A percentile compares a stretch with the other conserved stretches of the same genome.
phyloP scores from a whole-genome alignment of 441 rosid species.

The Adansonia madagascariensis region DNA sequence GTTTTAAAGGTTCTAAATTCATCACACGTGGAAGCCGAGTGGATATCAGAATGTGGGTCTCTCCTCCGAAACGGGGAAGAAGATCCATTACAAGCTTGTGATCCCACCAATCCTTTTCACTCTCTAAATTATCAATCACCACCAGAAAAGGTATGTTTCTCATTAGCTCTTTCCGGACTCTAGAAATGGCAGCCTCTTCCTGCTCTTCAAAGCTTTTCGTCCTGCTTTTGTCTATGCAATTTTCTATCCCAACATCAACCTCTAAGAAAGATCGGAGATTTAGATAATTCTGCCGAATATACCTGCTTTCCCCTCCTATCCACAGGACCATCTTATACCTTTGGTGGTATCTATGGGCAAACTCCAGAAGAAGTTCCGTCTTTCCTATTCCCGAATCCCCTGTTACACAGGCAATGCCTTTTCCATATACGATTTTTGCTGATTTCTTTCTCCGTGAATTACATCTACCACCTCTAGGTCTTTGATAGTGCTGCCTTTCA shows the following conservation, averaged over 20 bases:
- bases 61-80: slow-evolving; percentile 94
- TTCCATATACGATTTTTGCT: slow-evolving; percentile 66
- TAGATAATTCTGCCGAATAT: slow-evolving; percentile 81
- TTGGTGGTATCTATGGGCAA: slow-evolving; percentile 78
- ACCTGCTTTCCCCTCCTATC: slow-evolving; percentile 91
- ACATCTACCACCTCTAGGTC: slow-evolving; percentile 45
- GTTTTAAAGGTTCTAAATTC: slow-evolving; percentile 86
- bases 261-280: slow-evolving; percentile 80
- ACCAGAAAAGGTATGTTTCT: slow-evolving; percentile 89
- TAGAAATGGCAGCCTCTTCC: slow-evolving; percentile 75
- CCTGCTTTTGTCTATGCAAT: slow-evolving; percentile 56
- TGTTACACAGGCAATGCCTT: slow-evolving; percentile 84
- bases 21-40: slow-evolving; percentile 69
- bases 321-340: slow-evolving; percentile 93
- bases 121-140: slow-evolving; percentile 87
- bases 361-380: slow-evolving; percentile 93
- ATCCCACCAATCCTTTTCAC: slow-evolving; percentile 99
- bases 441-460: slow-evolving; percentile 67
- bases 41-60: slow-evolving; percentile 82
- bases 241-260: slow-evolving; percentile 78
- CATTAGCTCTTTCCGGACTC: slow-evolving; percentile 82
- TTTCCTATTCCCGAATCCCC: slow-evolving; percentile 95
- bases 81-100: slow-evolving; percentile 87
- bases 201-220: slow-evolving; percentile 86
- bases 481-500: slow-evolving; percentile 41